Evolutionary conservation across 2,329 filamentous ascomycete genomes (phyloP).

Genomic region (Hypoxylon sp.): DNA sequence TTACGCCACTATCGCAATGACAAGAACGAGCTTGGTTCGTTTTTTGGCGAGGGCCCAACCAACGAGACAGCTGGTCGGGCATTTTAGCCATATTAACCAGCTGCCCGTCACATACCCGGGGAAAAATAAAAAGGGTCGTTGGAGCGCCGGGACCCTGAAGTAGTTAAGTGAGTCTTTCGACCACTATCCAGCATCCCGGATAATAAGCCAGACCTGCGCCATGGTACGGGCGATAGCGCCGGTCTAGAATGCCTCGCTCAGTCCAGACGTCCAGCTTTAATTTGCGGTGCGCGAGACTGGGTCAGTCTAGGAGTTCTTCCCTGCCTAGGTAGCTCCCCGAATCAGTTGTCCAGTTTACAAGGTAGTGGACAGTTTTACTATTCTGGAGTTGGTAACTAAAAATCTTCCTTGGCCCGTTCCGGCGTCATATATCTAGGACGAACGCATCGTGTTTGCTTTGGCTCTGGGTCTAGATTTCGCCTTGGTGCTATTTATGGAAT

Average conservation of each 20-base stretch:
- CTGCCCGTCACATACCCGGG: conserved; percentile 32
- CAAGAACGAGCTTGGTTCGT: background rate
- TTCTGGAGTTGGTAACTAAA: conserved; percentile 15
- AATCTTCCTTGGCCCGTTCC: conserved; percentile 32
- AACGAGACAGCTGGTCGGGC: conserved; percentile 12
- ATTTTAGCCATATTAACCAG: conserved; percentile 48
- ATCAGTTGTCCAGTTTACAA: conserved; percentile 1
- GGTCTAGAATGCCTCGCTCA: conserved; percentile 49
- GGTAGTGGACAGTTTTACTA: conserved; percentile 26
- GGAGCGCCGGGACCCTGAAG: conserved; percentile 37
- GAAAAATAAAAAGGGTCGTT: conserved; percentile 36
- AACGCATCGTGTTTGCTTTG: conserved; percentile 33
- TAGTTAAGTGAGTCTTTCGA: conserved; percentile 41
- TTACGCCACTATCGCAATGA: conserved; percentile 31
- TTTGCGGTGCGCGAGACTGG: conserved; percentile 41
- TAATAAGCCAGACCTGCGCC: conserved; percentile 43
- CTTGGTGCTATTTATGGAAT: conserved; percentile 39
- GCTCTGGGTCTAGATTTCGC: conserved; percentile 41
- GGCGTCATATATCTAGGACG: conserved; percentile 26
- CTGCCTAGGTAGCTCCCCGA: conserved; percentile 3
- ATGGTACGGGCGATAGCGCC: conserved; percentile 23
- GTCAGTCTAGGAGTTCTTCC: conserved; percentile 19
- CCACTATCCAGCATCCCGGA: conserved; percentile 41
- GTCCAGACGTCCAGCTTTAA: conserved; percentile 50
- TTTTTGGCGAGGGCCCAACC: conserved; percentile 5